Base-by-base conservation (phyloP, 768 basidiomycete genomes). In the Coprinellus micaceus region DNA sequence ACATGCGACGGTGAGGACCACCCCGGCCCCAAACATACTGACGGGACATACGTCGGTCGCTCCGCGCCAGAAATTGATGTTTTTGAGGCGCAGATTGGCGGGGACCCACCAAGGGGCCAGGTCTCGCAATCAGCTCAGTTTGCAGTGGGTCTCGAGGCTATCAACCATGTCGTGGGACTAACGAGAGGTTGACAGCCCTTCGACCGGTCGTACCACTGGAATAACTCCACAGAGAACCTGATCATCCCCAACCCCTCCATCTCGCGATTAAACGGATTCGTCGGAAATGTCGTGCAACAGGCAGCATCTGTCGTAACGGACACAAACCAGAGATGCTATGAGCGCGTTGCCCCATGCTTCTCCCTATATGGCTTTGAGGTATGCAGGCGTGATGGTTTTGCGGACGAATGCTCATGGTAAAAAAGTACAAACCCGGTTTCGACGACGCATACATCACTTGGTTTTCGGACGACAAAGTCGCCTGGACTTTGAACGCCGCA, bases 61-160 rank as follows among this genome's bases (percentile, higher is more conserved):
- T 71, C 86, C 22, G 88, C 92, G 24, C 92, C 92, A 2, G 92
- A 94, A 68, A 93, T 94, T 58, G 93, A 94, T 68, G 69, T 94
- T 41, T 84, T 94, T 58, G 93, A 94, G 71, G 91, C 91, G 28
- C 86, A 88, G 70, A 79, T 66, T 66, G 66, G 63, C 11, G 79
- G 71, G 24, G 67, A 60, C 6, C 79, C 69, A 59, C 72, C 77
- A 65, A 59, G 64, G n/a, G 85, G 80, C 13, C 80, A 86, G 60
- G 91, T 93, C 7, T 91, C 89, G 15, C 90, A 93, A 68, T 86
- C 84, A 9, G 88, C 81, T 11, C 91, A 94, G 68, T 88, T 82
- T 79, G 85, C 81, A 66, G 86, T 87, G 60, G 67, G 82, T 72
- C 12, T 37, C 5, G 6, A 29, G 41, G 25, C 13, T 29, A 33